A percentile compares a stretch with the other conserved stretches of the same genome.
These are phyloP conservation scores for Dryadomyces quercus-mongolicae DNA, from an alignment of 2,329 filamentous ascomycete species.

Conservation along the genomic window DNA sequence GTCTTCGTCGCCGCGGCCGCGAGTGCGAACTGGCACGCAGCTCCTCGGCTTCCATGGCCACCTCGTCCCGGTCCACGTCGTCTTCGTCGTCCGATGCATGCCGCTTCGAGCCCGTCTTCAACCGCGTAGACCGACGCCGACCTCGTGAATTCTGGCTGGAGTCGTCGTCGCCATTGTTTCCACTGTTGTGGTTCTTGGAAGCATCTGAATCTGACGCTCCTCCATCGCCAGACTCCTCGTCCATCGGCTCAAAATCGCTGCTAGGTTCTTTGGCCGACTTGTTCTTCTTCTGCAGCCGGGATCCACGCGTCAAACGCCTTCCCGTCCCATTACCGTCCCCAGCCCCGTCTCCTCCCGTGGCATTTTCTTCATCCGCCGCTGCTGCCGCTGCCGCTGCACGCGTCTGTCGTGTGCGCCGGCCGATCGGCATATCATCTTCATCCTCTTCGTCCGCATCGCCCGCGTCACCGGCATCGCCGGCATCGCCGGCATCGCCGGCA, in stretches of 20 bases:
- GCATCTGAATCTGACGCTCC: constrained; percentile 25
- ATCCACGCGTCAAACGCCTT: constrained; percentile 36
- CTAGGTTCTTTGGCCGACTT: constrained; percentile 39
- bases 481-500: constrained; percentile 23
- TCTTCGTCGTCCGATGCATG: constrained; percentile 45
- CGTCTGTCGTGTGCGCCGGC: constrained; percentile 21
- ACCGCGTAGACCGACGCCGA: constrained; percentile 23
- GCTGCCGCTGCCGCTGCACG: constrained; percentile 9
- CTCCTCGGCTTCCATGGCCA: constrained; percentile 54
- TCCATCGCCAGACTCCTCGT: constrained; percentile 46
- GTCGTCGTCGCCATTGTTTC: constrained; percentile 24
- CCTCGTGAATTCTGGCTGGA: constrained; percentile 39
- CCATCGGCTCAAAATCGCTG: constrained; percentile 49
- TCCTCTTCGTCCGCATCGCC: constrained; percentile 20
- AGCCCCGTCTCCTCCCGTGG: constrained; percentile 11
- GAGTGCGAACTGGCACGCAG: constrained; percentile 42
- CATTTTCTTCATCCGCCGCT: background rate
- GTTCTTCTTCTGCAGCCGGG: constrained; percentile 29
- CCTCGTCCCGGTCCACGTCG: constrained; percentile 49
- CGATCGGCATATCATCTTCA: constrained; percentile 22
- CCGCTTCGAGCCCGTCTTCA: constrained; percentile 29
- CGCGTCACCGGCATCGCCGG: constrained; percentile 2
- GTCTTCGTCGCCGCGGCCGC: constrained; percentile 34
- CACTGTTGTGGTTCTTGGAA: constrained; percentile 11
- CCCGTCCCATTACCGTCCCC: constrained; percentile 2